Base-by-base conservation (phyloP, 768 basidiomycete species). In the Mycena maculata region DNA sequence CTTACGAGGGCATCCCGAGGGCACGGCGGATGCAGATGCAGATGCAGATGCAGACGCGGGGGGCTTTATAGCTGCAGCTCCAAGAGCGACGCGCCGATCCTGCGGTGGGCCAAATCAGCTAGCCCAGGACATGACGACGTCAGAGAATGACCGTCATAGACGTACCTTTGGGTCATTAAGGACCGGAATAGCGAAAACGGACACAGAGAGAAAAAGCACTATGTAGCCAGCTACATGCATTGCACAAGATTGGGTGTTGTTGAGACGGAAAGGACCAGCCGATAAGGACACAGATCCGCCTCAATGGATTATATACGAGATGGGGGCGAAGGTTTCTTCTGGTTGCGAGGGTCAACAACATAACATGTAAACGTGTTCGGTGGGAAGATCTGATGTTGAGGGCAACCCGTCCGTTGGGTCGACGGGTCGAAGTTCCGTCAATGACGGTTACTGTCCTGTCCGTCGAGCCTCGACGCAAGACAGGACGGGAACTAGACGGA, bases 141-240 rank as follows among this genome's bases (percentile, higher is more conserved):
- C 12, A 25, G 23, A 7, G 10, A 28, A 23, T 4, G 23, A 28
- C 22, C 23, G 33, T 36, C 8, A 36, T 36, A 36, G 33, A 36
- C 23, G 23, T 48, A 22, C 23, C 15, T 48, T 48, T 48, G 16
- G 47, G 22, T 4, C 47, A 16, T 48, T 48, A 13, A 48, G 47
- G 27, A 48, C 47, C 13, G 47, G 47, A 10, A 48, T n/a, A 48
- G 47, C 47, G 27, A 48, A 48, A 22, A 48, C 47, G 23, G 47
- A n/a, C 22, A 48, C 13, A 28, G 47, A 48, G 22, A 48, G 47
- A 48, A 22, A 11, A 48, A 48, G 47, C 23, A 25, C n/a, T 5
- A 48, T 48, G 47, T n/a, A 48, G 47, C 47, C 47, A 48, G 47
- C 47, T 48, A 48, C 47, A 48, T 16, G 47, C 47, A 48, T 48